A percentile compares a stretch with the other conserved stretches of the same genome.
These are phyloP conservation scores for Alternaria panax DNA, from an alignment of 2,329 filamentous ascomycete species.

Conservation along the genomic window DNA sequence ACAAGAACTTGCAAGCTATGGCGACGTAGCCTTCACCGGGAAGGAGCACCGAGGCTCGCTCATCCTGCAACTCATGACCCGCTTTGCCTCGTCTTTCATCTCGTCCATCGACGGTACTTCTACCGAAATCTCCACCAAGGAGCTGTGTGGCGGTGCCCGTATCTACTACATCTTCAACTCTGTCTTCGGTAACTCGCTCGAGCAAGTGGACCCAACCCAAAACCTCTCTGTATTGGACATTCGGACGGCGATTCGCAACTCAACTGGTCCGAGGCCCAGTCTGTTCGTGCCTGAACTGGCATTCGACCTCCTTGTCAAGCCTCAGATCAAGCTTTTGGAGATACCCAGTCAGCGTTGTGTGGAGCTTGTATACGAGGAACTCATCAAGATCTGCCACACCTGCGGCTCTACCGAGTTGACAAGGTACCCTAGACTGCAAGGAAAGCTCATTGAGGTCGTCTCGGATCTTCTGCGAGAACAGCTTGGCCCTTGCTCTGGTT, in stretches of 20 bases:
- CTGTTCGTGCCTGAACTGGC: slow-evolving; percentile 97
- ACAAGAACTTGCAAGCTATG: slow-evolving; percentile 96
- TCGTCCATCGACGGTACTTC: slow-evolving; percentile 98
- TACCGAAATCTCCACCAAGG: slow-evolving; percentile 97
- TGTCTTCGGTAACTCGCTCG: slow-evolving; percentile 94
- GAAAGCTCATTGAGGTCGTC: slow-evolving; percentile 96
- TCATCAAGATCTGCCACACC: slow-evolving; percentile 99
- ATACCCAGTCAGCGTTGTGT: slow-evolving; percentile 95
- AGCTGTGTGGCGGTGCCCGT: slow-evolving; percentile 89
- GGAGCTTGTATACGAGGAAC: slow-evolving; percentile 96
- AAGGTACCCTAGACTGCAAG: slow-evolving; percentile 90
- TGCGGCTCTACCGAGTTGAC: slow-evolving; percentile 94
- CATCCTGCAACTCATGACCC: slow-evolving; percentile 96
- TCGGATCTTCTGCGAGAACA: slow-evolving; percentile 93
- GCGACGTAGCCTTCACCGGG: slow-evolving; percentile 95
- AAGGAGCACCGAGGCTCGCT: slow-evolving; percentile 96
- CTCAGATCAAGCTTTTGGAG: slow-evolving; percentile 96
- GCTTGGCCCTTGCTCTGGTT: slow-evolving; percentile 84
- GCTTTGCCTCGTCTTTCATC: slow-evolving; percentile 97
- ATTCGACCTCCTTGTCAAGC: slow-evolving; percentile 96
- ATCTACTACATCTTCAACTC: slow-evolving; percentile 99
- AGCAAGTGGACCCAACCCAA: slow-evolving; percentile 93
- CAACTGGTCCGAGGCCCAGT: slow-evolving; percentile 92
- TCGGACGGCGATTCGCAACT: slow-evolving; percentile 96
- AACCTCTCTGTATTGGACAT: slow-evolving; percentile 96